These are phyloP conservation scores for Apocynum venetum DNA, from an alignment of 257 asterid species.

Conservation along the genomic window DNA sequence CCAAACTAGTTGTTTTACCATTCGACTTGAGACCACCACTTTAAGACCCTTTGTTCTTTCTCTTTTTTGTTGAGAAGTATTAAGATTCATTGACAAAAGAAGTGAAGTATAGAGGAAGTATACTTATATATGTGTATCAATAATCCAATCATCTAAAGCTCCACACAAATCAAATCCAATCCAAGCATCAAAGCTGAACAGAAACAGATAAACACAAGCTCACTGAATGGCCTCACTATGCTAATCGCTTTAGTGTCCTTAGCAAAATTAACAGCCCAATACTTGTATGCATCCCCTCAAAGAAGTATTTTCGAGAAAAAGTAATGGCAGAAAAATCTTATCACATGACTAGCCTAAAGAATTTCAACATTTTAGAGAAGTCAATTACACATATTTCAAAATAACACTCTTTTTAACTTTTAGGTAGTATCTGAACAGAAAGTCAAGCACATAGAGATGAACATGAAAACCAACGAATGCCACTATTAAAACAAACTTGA, in stretches of 20 bases:
- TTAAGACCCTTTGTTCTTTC: background rate
- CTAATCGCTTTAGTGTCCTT: background rate
- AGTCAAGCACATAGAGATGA: background rate
- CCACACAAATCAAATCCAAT: background rate
- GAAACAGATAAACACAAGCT: background rate
- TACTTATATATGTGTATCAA: background rate
- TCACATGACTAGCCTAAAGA: background rate
- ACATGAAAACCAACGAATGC: background rate
- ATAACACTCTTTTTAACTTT: background rate
- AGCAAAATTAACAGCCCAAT: background rate
- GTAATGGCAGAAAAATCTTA: background rate
- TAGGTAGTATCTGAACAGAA: background rate
- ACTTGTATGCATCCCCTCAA: background rate
- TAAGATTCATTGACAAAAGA: background rate
- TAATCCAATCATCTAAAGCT: background rate
- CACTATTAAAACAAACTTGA: background rate
- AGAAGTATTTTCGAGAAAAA: background rate
- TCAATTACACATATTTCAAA: background rate
- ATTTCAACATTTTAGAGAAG: background rate
- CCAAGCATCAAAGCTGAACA: background rate
- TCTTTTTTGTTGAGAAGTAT: background rate
- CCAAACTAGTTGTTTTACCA: background rate
- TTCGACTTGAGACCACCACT: background rate
- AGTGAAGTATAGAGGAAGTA: background rate
- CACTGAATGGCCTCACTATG: background rate